Evolutionary conservation across 2,329 filamentous ascomycete genomes (phyloP), one percentile per base, ranked within the genome.

Genomic region (Penicillium sp.): DNA sequence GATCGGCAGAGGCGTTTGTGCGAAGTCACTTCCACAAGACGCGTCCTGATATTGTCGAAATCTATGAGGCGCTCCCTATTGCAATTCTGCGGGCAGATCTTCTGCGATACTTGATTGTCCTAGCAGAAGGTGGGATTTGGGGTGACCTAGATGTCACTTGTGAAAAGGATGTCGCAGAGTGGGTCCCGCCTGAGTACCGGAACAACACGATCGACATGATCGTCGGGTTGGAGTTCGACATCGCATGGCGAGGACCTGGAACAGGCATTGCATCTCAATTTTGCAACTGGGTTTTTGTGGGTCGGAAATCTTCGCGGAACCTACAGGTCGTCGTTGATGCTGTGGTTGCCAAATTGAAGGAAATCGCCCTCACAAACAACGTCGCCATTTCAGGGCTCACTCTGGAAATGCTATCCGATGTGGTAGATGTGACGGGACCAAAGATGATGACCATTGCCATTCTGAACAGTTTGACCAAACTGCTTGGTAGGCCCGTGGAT

Each of bases 41-140:
- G 7, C 68, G 70, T 32, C 71, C 72, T 0, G 72, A 77, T 44
- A 73, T 77, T 29, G 63, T 77, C 24, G 61, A 72, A 4, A 63
- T 59, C 6, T 76, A 72, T 50, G 59, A 69, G 34, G 55, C 58
- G 0, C 58, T 77, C n/a, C 54, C 62, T 2, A 63, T 75, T 9
- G 69, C 72, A 0, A 77, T 77, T 34, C 58, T 77, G 18, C 69
- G 71, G 51, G 75, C 74, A 4, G 76, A 78, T 55, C 64, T 77
- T n/a, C 63, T 78, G 5, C 72, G 75, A 5, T 76, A 77, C 45
- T 56, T 78, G 5, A 63, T 77, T n/a, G 57, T 77, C 0, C 72
- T 69, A 45, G 62, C 69, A 4, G 61, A 77, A 45, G 76, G 75
- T 1, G 76, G 76, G 1, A 64, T 75, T n/a, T 78, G 72, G 69